A percentile compares a stretch with the other conserved stretches of the same genome.
Evolutionary conservation across 176 grass and related monocot species (phyloP).

Genomic region (Oryza officinalis): DNA sequence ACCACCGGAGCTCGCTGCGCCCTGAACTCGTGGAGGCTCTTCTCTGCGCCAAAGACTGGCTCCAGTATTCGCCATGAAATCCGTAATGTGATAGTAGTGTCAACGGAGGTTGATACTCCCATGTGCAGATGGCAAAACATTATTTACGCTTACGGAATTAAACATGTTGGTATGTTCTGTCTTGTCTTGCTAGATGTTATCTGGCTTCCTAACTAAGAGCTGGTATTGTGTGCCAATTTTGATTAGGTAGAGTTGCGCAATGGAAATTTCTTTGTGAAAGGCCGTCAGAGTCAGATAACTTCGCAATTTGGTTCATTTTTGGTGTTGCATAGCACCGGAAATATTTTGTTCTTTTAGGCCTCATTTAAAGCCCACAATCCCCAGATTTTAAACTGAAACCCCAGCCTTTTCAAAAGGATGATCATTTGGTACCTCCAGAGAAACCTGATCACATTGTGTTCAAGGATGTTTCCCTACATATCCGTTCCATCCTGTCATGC

Average conservation of each 20-base stretch:
- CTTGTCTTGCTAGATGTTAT: too few species aligned
- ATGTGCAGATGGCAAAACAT: background rate
- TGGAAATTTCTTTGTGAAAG: too few species aligned
- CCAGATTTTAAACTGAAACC: background rate
- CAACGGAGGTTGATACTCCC: too few species aligned
- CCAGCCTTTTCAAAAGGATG: background rate
- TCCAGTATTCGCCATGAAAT: constrained; percentile 31
- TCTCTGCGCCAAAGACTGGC: constrained; percentile 55
- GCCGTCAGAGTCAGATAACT: too few species aligned
- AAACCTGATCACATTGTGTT: background rate
- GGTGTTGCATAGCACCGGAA: too few species aligned
- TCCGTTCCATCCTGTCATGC: background rate
- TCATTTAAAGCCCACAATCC: background rate
- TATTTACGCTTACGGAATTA: background rate
- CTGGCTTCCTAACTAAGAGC: too few species aligned
- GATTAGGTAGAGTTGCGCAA: too few species aligned
- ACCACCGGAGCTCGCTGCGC: constrained; percentile 50
- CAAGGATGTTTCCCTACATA: background rate
- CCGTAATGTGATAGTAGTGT: too few species aligned
- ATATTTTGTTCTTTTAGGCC: too few species aligned
- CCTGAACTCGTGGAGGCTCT: constrained; percentile 52
- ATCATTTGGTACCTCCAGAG: background rate
- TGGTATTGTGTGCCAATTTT: too few species aligned
- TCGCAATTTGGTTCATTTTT: too few species aligned
- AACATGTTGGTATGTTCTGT: background rate